Base-by-base conservation (phyloP, 805 yeast species). In the Suhomyces faveliae region DNA sequence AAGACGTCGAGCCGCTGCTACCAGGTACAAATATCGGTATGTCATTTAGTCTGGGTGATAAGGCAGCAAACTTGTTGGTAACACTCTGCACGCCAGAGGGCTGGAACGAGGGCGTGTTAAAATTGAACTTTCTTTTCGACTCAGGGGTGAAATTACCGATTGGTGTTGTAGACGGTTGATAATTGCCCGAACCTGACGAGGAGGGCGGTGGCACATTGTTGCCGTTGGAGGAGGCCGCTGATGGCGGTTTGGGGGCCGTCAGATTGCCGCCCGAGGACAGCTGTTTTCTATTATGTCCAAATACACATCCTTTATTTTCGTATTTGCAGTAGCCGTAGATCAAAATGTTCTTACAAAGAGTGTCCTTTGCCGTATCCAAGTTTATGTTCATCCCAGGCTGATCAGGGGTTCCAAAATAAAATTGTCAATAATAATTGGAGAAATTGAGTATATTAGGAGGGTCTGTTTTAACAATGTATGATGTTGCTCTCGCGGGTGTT, bases 241-340 rank as follows among this genome's bases (percentile, higher is more conserved):
- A 6, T 9, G 33, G 33, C 11, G 38, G 38, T 12, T 17, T 19
- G 12, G 30, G 15, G 15, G 30, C 23, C 6, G 6, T 15, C 30
- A 27, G 15, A 11, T 35, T 35, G n/a, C 38, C 35, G 30, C 15
- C 30, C 15, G 30, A 27, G 9, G 15, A 12, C 8, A 15, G 15
- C 8, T 13, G 15, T 41, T 68, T 72, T 35, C 62, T 67, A 49
- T 79, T 85, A 63, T 88, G 96, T 43, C 80, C 82, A 61, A 88
- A 89, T 2, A 84, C 85, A 62, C 96, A 89, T 9, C 96, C 96
- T 58, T 88, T 89, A 55, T 86, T 85, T 57, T 87, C 90, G 68
- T 79, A 89, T 63, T 88, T 88, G 72, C 97, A 89, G 59, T 78
- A 88, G 3, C 96, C 97, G 70, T 89, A 89, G 27, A 88, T 87